Percentiles rank a stretch among this genome's conserved stretches.
Conservation (phyloP, 2,329 filamentous ascomycete genomes). For the Trichoderma sp. region DNA sequence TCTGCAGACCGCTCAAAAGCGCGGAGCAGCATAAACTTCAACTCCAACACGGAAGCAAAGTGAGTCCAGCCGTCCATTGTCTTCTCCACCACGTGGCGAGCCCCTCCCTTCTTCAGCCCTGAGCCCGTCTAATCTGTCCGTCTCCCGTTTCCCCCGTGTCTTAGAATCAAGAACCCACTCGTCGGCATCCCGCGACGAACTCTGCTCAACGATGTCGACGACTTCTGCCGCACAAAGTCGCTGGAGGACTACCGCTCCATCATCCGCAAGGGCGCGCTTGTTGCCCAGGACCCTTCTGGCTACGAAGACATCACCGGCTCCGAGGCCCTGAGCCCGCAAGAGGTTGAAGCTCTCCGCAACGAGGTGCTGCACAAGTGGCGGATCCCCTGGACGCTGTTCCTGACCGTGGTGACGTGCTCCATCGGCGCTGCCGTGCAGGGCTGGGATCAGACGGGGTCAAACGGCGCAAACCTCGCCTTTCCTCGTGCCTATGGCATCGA, state of each 20-base stretch:
- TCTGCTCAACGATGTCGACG: conserved; percentile 60
- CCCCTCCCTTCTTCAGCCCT: conserved; percentile 14
- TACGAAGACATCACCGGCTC: conserved; percentile 63
- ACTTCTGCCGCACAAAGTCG: conserved; percentile 64
- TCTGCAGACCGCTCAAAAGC: conserved; percentile 41
- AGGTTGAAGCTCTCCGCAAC: conserved; percentile 62
- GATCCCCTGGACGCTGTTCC: conserved; percentile 63
- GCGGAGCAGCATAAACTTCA: conserved; percentile 47
- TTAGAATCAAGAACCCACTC: conserved; percentile 52
- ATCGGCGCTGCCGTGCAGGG: conserved; percentile 72
- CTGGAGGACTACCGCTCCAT: conserved; percentile 61
- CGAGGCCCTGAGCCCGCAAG: conserved; percentile 61
- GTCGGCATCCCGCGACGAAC: conserved; percentile 55
- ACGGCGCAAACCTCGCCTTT: conserved; percentile 67
- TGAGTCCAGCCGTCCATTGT: conserved; percentile 36
- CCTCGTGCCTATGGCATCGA: conserved; percentile 55
- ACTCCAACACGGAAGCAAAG: conserved; percentile 53
- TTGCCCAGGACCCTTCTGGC: conserved; percentile 69
- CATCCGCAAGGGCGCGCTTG: conserved; percentile 70
- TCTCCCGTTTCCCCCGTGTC: conserved; percentile 8
- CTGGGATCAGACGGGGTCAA: conserved; percentile 69
- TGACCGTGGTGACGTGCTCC: conserved; percentile 70
- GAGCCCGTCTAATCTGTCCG: conserved; percentile 14
- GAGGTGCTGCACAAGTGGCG: conserved; percentile 71
- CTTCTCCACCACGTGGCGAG: conserved; percentile 24